A percentile compares a stretch with the other conserved stretches of the same genome.
phyloP scores from a whole-genome alignment of 257 asterid genomes.

The Solanum lycopersicoides region DNA sequence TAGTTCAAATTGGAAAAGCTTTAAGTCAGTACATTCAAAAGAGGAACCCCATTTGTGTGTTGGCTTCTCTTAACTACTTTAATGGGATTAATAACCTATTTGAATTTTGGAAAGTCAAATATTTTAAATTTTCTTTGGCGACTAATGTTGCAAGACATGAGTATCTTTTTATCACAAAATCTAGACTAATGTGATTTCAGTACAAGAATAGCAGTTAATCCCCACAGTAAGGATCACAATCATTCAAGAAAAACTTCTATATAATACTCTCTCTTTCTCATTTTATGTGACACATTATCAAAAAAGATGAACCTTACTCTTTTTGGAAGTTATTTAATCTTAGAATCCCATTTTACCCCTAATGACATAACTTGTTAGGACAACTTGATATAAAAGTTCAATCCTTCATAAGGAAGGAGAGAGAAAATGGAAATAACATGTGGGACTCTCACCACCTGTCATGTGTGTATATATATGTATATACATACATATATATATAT shows the following conservation, averaged over 20 bases:
- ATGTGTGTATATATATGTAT: too few relatives aligned
- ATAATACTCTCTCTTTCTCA: background rate
- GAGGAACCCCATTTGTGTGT: background rate
- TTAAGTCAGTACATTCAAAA: background rate
- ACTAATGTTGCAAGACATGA: background rate
- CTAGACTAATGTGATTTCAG: background rate
- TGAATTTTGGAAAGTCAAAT: background rate
- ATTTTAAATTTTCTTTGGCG: background rate
- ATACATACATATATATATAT: fast-evolving
- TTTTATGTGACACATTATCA: background rate
- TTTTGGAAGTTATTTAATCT: background rate
- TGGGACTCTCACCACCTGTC: background rate
- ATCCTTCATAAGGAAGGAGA: background rate
- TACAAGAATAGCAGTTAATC: background rate
- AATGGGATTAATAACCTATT: background rate
- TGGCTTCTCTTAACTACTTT: background rate
- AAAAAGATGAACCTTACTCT: background rate
- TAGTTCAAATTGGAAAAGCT: background rate
- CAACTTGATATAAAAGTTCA: background rate
- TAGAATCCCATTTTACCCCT: background rate
- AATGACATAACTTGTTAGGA: background rate
- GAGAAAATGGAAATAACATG: background rate
- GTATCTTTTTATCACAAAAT: background rate
- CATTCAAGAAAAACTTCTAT: background rate
- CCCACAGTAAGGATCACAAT: background rate